Base-by-base conservation (phyloP, 2,329 filamentous ascomycete genomes). In the Parastagonospora nodorum region DNA sequence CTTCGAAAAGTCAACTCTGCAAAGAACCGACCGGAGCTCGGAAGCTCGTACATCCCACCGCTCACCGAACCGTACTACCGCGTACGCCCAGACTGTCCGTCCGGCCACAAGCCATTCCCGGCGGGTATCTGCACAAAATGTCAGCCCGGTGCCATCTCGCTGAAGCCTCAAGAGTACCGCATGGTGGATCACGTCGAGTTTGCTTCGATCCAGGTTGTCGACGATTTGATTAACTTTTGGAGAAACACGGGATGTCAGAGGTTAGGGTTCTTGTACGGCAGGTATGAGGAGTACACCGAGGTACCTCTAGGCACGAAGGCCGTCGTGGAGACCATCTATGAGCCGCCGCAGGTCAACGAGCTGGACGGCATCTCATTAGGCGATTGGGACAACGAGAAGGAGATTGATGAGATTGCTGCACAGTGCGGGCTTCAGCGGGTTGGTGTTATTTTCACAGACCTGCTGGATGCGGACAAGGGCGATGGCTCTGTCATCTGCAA, bases 111-210 rank as follows among this genome's bases (percentile, higher is more conserved):
- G 14, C 85, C 88, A 36, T 99, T 94, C 87, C 94, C 94, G 2
- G 92, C 95, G 64, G 94, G 94, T 12, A 97, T 99, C 60, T 99
- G 94, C 78, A 95, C 90, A 51, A 99, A 97, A 73, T 99, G 94
- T 66, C 95, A 99, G 70, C 94, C 94, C 7, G 96, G 93, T 58
- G 93, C 94, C 48, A 99, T 99, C 69, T 96, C 91, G 9, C 78
- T 99, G 45, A 92, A 97, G 69, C 91, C 92, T 5, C 94, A 99
- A 74, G 82, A 88, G 15, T 99, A 93, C 73, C 90, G 94, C 44
- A 97, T 94, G 90, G 92, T 99, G 3, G 94, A 99, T 67, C 94
- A 99, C 72, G 94, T 99, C 57, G 95, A 99, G 74, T 97, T 99
- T 70, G 87, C 93, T 1, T 88, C 89, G 1, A 87, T 91, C 2